phyloP scores from a whole-genome alignment of 2,329 filamentous ascomycete species.

The Sclerotinia nivalis region DNA sequence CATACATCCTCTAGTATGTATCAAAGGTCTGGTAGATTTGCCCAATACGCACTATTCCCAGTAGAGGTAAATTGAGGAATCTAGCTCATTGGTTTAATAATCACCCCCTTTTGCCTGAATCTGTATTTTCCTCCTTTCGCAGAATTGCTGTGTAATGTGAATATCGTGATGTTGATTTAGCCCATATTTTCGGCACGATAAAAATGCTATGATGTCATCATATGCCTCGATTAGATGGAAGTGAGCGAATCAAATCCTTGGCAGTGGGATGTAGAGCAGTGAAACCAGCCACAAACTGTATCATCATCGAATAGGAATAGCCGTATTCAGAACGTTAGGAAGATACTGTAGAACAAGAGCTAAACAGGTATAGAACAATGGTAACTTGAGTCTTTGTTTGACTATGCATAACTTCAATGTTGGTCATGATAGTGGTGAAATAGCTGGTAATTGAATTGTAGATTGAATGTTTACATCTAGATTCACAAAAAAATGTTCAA shows the following conservation, averaged over 20 bases:
- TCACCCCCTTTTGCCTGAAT: neutral
- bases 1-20: too few relatives aligned
- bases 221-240: neutral
- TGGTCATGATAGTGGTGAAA: too few relatives aligned
- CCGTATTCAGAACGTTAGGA: too few relatives aligned
- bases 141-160: neutral
- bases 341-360: neutral
- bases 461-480: too few relatives aligned
- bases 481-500: neutral
- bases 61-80: neutral
- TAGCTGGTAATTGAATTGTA: neutral
- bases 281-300: too few relatives aligned
- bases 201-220: neutral
- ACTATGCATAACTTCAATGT: too few relatives aligned
- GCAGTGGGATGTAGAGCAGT: too few relatives aligned
- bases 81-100: too few relatives aligned
- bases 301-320: too few relatives aligned
- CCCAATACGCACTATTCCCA: too few relatives aligned
- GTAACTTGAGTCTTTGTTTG: neutral
- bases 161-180: accelerated
- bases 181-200: accelerated
- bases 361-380: neutral
- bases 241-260: neutral
- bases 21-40: too few relatives aligned
- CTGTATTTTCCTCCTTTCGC: neutral